Base-by-base conservation (phyloP, 441 rosid genomes). In the Oxalis stricta region DNA sequence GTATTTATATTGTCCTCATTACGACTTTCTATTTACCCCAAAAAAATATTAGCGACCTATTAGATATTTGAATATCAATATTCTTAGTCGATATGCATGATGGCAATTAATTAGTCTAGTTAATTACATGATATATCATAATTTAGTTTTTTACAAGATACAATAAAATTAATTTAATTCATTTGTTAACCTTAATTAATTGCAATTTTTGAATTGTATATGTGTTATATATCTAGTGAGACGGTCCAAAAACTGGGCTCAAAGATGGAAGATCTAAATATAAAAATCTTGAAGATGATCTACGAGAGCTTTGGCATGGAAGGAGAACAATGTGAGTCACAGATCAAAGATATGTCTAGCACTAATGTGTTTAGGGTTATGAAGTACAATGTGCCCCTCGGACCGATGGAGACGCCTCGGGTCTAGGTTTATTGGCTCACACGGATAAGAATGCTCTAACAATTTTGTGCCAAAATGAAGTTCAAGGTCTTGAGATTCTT, bases 241-340 rank as follows among this genome's bases (percentile, higher is more conserved):
- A 52, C 55, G 3, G 34, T 73, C 13, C 33, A 39, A 45, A 10
- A 9, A 2, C 48, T 59, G 64, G 54, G 67, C 41, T 61, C 63
- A 16, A 52, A 61, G 59, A 53, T 73, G 75, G 20, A 47, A 18
- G 72, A 74, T 10, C 16, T 70, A 45, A 65, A 60, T 47, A 20
- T 30, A 9, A 26, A 34, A 11, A 33, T 75, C 12, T 13, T 63
- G 9, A 16, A 18, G 40, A 21, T 64, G 49, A 59, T 41, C 8
- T 3, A 43, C 10, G 64, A 53, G 35, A 35, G 60, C 23, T 35
- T 48, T n/a, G 59, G 44, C 5, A 14, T 53, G 38, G n/a, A n/a
- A n/a, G 49, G 24, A 0, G 50, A 17, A 11, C 29, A 38, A 6
- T 0, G 4, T 12, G 19, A 39, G 13, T 31, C 36, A 4, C 12